These are phyloP conservation scores for Halophytophthora polymorphica DNA, from an alignment of 352 stramenopile genomes.

Conservation along the genomic window DNA sequence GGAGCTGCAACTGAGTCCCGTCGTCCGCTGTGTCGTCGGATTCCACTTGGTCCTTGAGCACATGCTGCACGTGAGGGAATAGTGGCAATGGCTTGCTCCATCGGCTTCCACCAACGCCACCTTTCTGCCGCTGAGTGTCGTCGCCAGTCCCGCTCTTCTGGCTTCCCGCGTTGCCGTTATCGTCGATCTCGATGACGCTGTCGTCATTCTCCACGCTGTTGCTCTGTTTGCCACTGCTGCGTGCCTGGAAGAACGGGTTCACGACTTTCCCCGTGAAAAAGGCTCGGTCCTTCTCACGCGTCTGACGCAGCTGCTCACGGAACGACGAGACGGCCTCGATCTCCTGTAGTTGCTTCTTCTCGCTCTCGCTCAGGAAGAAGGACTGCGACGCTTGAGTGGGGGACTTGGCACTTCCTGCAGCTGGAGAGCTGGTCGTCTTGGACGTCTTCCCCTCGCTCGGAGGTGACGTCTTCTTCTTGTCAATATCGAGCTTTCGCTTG, in stretches of 20 bases:
- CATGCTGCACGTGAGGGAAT: constrained; percentile 53
- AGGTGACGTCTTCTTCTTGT: constrained; percentile 42
- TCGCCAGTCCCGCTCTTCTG: constrained; percentile 5
- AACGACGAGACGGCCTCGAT: constrained; percentile 63
- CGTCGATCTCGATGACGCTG: constrained; percentile 27
- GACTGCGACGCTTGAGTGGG: constrained; percentile 25
- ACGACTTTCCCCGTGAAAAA: constrained; percentile 61
- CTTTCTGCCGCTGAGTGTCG: constrained; percentile 12
- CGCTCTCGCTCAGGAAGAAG: constrained; percentile 68
- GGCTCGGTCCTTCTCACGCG: constrained; percentile 62
- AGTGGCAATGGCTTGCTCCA: constrained; percentile 38
- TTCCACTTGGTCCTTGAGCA: constrained; percentile 14
- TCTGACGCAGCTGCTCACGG: constrained; percentile 58
- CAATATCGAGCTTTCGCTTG: constrained; percentile 69
- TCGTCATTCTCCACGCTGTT: constrained; percentile 22
- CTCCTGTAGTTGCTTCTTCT: constrained; percentile 68
- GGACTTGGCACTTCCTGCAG: not conserved
- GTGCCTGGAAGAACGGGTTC: constrained; percentile 72
- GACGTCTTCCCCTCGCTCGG: constrained; percentile 11
- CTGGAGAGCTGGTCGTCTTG: constrained; percentile 15
- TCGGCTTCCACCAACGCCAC: constrained; percentile 9
- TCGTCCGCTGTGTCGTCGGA: constrained; percentile 11
- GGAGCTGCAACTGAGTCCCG: constrained; percentile 3
- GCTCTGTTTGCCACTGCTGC: constrained; percentile 8
- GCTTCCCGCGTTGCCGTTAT: constrained; percentile 6